A percentile compares a stretch with the other conserved stretches of the same genome.
phyloP scores from a whole-genome alignment of 1,284 basidiomycete species.

The Boletus coffeatus region DNA sequence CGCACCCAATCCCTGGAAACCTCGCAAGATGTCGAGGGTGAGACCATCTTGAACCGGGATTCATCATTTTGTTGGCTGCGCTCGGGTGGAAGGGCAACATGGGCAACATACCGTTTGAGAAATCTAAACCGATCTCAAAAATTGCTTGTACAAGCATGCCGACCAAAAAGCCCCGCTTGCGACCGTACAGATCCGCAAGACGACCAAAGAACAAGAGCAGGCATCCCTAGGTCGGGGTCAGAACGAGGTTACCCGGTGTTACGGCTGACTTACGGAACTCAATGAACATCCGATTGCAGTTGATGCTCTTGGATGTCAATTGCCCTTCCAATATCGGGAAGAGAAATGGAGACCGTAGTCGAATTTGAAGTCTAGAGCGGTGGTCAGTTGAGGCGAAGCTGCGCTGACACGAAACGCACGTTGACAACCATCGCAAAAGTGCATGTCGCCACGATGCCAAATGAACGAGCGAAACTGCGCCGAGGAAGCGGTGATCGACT shows the following conservation, averaged over 20 bases:
- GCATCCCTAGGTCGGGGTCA: slow-evolving; percentile 47
- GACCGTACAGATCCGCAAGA: slow-evolving; percentile 44
- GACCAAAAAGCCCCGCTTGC: slow-evolving; percentile 54
- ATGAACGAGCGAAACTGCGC: slow-evolving; percentile 29
- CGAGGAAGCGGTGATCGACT: background rate
- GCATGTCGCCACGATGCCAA: slow-evolving; percentile 43
- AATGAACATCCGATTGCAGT: slow-evolving; percentile 50
- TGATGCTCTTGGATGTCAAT: slow-evolving; percentile 43
- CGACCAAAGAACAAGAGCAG: slow-evolving; percentile 42
- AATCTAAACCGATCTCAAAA: slow-evolving; percentile 51
- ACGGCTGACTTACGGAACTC: slow-evolving; percentile 38
- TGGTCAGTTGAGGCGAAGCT: slow-evolving; percentile 1
- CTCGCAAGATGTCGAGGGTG: slow-evolving; percentile 59
- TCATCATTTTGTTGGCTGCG: too few relatives aligned
- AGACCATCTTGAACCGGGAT: slow-evolving; percentile 37
- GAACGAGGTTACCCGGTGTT: background rate
- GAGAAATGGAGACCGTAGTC: slow-evolving; percentile 48
- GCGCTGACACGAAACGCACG: slow-evolving; percentile 30
- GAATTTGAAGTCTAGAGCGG: slow-evolving; percentile 36
- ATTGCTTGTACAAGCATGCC: slow-evolving; percentile 43
- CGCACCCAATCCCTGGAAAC: slow-evolving; percentile 63
- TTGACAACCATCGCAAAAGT: slow-evolving; percentile 53
- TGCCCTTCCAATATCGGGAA: slow-evolving; percentile 56
- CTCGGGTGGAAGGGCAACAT: background rate
- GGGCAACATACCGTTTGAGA: slow-evolving; percentile 40